Conservation (phyloP, 805 yeast species). For the Torulaspora indica region DNA sequence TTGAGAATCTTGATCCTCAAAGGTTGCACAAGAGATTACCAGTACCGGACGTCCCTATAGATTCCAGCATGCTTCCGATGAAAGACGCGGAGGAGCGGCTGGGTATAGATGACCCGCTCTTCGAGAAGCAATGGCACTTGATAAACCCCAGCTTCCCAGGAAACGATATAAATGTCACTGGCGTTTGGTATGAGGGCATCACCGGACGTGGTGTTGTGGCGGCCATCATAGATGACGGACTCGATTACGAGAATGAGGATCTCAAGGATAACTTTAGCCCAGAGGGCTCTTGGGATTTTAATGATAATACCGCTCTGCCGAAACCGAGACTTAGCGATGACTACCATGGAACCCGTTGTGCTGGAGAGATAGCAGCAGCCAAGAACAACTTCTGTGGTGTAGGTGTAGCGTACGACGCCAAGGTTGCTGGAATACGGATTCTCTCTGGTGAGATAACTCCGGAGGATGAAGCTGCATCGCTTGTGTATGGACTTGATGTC, state of each 20-base stretch:
- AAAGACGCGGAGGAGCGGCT: slow-evolving; percentile 48
- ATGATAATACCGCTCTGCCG: slow-evolving; percentile 69
- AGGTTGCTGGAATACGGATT: slow-evolving; percentile 86
- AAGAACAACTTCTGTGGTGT: slow-evolving; percentile 89
- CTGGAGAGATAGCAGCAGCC: slow-evolving; percentile 93
- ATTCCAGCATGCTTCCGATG: slow-evolving; percentile 48
- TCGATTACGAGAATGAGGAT: slow-evolving; percentile 77
- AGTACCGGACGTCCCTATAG: slow-evolving; percentile 43
- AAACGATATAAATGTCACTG: slow-evolving; percentile 79
- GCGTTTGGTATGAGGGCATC: slow-evolving; percentile 75
- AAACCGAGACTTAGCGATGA: slow-evolving; percentile 77
- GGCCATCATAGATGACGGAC: slow-evolving; percentile 91
- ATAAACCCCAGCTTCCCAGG: slow-evolving; percentile 68
- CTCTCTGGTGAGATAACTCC: slow-evolving; percentile 73
- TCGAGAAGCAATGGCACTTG: slow-evolving; percentile 87
- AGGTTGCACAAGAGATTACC: slow-evolving; percentile 55
- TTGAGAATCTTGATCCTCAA: slow-evolving; percentile 54
- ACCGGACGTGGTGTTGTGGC: slow-evolving; percentile 80
- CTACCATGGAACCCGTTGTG: slow-evolving; percentile 95
- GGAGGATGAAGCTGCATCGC: slow-evolving; percentile 87
- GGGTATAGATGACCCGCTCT: slow-evolving; percentile 76
- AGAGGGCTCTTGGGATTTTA: slow-evolving; percentile 92
- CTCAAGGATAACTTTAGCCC: slow-evolving; percentile 60
- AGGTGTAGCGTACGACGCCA: slow-evolving; percentile 87
- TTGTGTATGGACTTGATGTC: slow-evolving; percentile 70